Evolutionary conservation across 495 filamentous ascomycete genomes (phyloP).

Genomic region (Neurospora sp.): DNA sequence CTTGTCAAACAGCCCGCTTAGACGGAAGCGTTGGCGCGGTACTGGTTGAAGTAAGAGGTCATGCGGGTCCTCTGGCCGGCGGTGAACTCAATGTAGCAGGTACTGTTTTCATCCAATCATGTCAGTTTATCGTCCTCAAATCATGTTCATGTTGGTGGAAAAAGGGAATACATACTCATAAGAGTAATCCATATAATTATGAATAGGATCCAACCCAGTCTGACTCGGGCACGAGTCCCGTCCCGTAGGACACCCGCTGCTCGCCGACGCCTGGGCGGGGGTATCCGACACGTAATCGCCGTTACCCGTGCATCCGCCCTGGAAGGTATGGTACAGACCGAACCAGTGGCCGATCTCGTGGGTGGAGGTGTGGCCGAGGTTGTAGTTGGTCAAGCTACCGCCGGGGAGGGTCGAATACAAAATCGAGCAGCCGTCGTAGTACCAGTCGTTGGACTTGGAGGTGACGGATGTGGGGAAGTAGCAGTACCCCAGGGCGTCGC

Average conservation of each 20-base stretch:
- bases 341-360: slow-evolving; percentile 64
- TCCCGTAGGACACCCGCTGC: slow-evolving; percentile 47
- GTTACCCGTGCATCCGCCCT: slow-evolving; percentile 45
- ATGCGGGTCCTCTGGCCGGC: slow-evolving; percentile 36
- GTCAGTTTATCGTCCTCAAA: slow-evolving; percentile 2
- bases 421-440: slow-evolving; percentile 50
- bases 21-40: slow-evolving; percentile 22
- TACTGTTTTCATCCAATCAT: slow-evolving; percentile 3
- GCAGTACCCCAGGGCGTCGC: slow-evolving; percentile 48
- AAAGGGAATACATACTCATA: slow-evolving; percentile 45
- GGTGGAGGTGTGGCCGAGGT: slow-evolving; percentile 48
- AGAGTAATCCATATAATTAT: slow-evolving; percentile 58
- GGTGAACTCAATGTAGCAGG: slow-evolving; percentile 39
- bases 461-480: slow-evolving; percentile 33
- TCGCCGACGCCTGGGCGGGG: slow-evolving; percentile 39
- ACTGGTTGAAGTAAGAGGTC: slow-evolving; percentile 29
- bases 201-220: slow-evolving; percentile 46
- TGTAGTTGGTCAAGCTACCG: slow-evolving; percentile 39
- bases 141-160: background rate
- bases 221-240: slow-evolving; percentile 43
- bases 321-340: slow-evolving; percentile 55
- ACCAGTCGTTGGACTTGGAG: slow-evolving; percentile 28
- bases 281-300: slow-evolving; percentile 54
- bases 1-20: background rate
- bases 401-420: slow-evolving; percentile 44